Conservation (phyloP, 2,329 filamentous ascomycete species). For the Helminthosporium solani region DNA sequence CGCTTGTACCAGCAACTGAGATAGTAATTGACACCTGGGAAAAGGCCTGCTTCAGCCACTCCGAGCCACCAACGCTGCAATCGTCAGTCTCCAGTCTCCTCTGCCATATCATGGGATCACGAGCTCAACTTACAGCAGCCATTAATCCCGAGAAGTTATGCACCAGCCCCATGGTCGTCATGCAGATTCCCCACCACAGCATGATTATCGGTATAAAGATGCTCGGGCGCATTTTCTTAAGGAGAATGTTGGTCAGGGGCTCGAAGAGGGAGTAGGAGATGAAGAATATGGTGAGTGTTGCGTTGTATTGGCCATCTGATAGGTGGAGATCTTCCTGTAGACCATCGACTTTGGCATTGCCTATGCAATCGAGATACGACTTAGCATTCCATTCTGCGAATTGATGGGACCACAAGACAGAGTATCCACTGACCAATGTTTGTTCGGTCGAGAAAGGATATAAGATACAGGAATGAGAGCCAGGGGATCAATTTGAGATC, state of each 20-base stretch:
- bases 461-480: constrained; percentile 70
- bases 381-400: no score
- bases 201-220: constrained; percentile 83
- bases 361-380: no score
- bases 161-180: constrained; percentile 69
- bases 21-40: constrained; percentile 70
- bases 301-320: constrained; percentile 67
- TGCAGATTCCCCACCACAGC: constrained; percentile 62
- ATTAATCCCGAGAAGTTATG: constrained; percentile 65
- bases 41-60: constrained; percentile 69
- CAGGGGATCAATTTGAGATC: constrained; percentile 64
- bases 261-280: constrained; percentile 81
- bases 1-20: constrained; percentile 78
- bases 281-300: constrained; percentile 80
- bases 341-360: constrained; percentile 66
- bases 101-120: no score
- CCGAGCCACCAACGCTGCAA: constrained; percentile 61
- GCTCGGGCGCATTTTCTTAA: constrained; percentile 74
- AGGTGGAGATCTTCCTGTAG: constrained; percentile 62
- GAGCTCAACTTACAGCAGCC: constrained; percentile 52
- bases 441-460: constrained; percentile 69
- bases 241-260: constrained; percentile 73
- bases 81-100: neutral
- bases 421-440: constrained; percentile 60
- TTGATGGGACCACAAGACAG: no score